Percentiles rank a stretch among this genome's conserved stretches.
These are phyloP conservation scores for Cordyceps cateniannulata DNA, from an alignment of 2,329 filamentous ascomycete genomes.

Conservation along the genomic window DNA sequence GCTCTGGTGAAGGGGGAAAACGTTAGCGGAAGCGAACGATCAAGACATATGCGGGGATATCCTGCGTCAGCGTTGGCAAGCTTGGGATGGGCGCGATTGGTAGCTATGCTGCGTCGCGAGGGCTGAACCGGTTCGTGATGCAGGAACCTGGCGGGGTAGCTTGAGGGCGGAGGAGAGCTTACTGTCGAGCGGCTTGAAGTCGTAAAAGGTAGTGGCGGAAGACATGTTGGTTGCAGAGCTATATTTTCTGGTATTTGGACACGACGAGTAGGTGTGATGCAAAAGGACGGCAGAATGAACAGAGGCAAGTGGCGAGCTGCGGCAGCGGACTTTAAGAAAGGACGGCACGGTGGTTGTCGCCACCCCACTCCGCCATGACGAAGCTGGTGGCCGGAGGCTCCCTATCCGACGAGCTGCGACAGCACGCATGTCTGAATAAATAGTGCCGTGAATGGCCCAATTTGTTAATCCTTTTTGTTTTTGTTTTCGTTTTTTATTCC, in stretches of 20 bases:
- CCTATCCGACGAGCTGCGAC: conserved; percentile 1
- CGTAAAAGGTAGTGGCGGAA: conserved; percentile 56
- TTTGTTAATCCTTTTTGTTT: background rate
- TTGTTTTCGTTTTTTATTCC: background rate
- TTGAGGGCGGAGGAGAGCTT: conserved; percentile 29
- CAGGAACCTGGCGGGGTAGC: background rate
- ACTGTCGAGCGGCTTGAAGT: conserved; percentile 81
- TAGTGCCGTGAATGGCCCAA: background rate
- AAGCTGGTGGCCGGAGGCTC: conserved; percentile 4
- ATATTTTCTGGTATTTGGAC: background rate
- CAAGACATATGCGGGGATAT: no score
- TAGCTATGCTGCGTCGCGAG: background rate
- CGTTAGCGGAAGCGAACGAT: background rate
- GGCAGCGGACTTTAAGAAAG: background rate
- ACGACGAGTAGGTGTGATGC: background rate
- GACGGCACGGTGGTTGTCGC: background rate
- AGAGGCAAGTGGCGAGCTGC: background rate
- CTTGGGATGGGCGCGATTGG: background rate
- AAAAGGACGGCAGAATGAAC: background rate
- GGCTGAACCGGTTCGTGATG: background rate
- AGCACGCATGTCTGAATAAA: background rate
- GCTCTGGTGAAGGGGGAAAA: conserved; percentile 22
- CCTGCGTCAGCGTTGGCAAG: background rate
- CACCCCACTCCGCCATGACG: conserved; percentile 9
- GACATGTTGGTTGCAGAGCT: conserved; percentile 27